Evolutionary conservation across 148 eudicot species (phyloP).

Genomic region (Persicaria maculosa): DNA sequence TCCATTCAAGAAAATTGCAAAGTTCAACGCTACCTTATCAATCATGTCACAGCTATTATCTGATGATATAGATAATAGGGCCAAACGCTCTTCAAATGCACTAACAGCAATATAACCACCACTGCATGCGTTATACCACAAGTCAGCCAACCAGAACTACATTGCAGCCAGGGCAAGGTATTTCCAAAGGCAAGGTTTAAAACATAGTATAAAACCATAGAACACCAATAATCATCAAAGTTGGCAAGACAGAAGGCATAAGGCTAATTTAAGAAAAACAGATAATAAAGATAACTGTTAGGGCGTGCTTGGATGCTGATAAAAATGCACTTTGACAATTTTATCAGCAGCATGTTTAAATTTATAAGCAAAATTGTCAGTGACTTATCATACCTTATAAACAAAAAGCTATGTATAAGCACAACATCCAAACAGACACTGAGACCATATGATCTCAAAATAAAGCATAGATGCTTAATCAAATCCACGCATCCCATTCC

Average conservation of each 20-base stretch:
- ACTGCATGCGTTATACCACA: constrained; percentile 37
- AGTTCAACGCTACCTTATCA: constrained; percentile 54
- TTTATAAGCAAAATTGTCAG: too few relatives aligned
- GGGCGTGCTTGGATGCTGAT: neutral
- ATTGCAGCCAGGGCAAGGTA: neutral
- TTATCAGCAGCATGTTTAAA: too few relatives aligned
- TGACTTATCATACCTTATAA: too few relatives aligned
- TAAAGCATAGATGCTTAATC: neutral
- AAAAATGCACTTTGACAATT: too few relatives aligned
- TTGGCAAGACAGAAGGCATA: neutral
- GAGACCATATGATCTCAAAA: neutral
- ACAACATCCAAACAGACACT: too few relatives aligned
- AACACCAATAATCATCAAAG: neutral
- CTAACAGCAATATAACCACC: constrained; percentile 81
- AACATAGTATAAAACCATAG: neutral
- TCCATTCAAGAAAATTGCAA: neutral
- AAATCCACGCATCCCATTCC: neutral
- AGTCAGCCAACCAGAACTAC: neutral
- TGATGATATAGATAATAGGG: constrained; percentile 65
- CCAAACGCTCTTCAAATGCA: constrained; percentile 72
- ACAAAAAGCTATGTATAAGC: too few relatives aligned
- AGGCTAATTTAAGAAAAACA: neutral
- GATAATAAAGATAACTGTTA: neutral
- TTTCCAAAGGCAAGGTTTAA: neutral
- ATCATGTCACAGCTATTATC: constrained; percentile 50